Conservation (phyloP, 2,329 filamentous ascomycete genomes). For the Sporothrix brunneoviolacea region DNA sequence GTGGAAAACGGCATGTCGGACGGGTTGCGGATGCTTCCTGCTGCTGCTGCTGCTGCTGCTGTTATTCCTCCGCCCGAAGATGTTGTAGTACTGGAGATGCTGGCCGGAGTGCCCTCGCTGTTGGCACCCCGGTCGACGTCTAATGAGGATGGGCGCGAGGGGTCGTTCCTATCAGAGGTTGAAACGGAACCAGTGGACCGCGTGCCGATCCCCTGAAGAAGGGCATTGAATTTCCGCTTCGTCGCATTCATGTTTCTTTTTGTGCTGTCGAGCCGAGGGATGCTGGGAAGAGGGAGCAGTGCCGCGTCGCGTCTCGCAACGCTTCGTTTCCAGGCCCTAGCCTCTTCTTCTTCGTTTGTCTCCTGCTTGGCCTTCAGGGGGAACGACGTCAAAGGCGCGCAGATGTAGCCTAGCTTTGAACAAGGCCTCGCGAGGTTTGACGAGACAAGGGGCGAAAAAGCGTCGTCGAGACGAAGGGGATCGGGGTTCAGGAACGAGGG, state of each 20-base stretch:
- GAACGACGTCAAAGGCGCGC: too few species aligned
- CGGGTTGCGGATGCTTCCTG: background rate
- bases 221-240: constrained; percentile 76
- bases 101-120: background rate
- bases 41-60: background rate
- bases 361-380: too few species aligned
- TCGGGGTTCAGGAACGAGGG: too few species aligned
- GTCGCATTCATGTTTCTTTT: constrained; percentile 59
- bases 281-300: background rate
- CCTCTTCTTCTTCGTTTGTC: too few species aligned
- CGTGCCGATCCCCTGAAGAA: constrained; percentile 60
- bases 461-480: too few species aligned
- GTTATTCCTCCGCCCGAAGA: background rate
- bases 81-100: constrained; percentile 3
- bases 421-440: background rate
- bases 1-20: background rate
- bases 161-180: constrained; percentile 28
- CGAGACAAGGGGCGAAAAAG: background rate
- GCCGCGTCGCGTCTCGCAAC: background rate
- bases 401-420: too few species aligned
- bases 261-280: background rate
- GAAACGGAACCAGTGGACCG: constrained; percentile 36
- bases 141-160: constrained; percentile 1
- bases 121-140: background rate
- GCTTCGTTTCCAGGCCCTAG: too few species aligned